Base-by-base conservation (phyloP, 306 rosid species). In the Gleditsia sinensis region DNA sequence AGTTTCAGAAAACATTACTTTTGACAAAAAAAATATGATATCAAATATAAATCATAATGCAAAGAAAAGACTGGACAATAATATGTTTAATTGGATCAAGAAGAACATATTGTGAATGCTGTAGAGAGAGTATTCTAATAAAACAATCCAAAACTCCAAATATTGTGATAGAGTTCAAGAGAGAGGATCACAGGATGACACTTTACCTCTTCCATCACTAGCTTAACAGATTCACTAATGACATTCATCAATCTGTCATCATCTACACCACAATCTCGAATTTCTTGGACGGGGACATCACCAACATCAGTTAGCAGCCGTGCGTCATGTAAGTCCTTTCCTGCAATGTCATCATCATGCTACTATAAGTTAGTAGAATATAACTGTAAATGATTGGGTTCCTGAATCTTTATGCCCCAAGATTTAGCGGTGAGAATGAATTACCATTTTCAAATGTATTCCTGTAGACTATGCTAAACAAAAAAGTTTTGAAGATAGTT, bases 241-340 rank as follows among this genome's bases (percentile, higher is more conserved):
- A 95, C 98, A 56, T 82, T 90, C 99, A 95, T 95, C 84, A 95
- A 73, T 75, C 91, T 87, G 75, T 90, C 86, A 69, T 95, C 99
- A 66, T 86, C 83, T 10, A 89, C 90, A 5, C 95, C 97, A 74
- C 94, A 94, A 67, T 94, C 98, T 75, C 99, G 83, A 82, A 95
- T 86, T 83, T 95, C 99, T 83, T 92, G 98, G 71, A 95, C 90
- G 39, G 99, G 99, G 46, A 95, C 89, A 79, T 95, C 98, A 17
- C 99, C 98, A 28, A 92, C 99, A 85, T 92, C 98, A 20, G 93
- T 92, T 62, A 95, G 88, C 75, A 95, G 96, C 45, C 97, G 75
- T 6, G 96, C 92, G 48, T 95, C 99, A 9, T 67, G 80, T 66
- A 95, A 80, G 13, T 88, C 87, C 75, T 92, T 95, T 78, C 98